Percentiles rank a stretch among this genome's conserved stretches.
phyloP scores from a whole-genome alignment of 345 rosid genomes.

The Viola odorata region DNA sequence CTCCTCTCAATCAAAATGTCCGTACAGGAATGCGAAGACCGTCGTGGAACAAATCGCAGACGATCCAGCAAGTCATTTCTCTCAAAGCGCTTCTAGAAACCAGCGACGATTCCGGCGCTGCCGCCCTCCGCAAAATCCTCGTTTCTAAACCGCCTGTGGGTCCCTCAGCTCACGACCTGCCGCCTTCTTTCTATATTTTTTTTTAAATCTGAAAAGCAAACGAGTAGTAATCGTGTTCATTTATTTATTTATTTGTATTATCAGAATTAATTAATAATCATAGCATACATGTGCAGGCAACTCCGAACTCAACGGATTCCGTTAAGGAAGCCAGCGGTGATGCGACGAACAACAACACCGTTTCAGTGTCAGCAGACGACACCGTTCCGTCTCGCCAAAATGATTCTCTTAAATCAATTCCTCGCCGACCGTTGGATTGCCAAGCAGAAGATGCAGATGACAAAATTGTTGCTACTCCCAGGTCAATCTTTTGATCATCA shows the following conservation, averaged over 20 bases:
- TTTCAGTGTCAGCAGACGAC: constrained; percentile 14
- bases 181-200: constrained; percentile 17
- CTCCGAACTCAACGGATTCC: constrained; percentile 24
- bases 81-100: constrained; percentile 38
- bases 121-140: constrained; percentile 45
- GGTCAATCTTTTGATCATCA: constrained; percentile 25
- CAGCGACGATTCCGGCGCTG: constrained; percentile 23
- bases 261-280: neutral
- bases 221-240: constrained; percentile 7
- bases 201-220: constrained; percentile 34
- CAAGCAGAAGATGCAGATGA: constrained; percentile 33
- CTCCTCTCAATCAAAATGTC: neutral
- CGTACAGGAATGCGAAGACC: constrained; percentile 43
- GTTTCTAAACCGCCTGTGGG: constrained; percentile 38
- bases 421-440: constrained; percentile 22
- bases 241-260: neutral
- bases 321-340: constrained; percentile 20
- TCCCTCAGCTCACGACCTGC: neutral
- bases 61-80: constrained; percentile 49
- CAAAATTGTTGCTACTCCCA: constrained; percentile 36
- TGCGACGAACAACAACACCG: constrained; percentile 2
- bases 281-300: constrained; percentile 31
- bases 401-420: constrained; percentile 17
- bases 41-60: constrained; percentile 58
- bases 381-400: constrained; percentile 9